These are phyloP conservation scores for Xylariaceae sp. DNA, from an alignment of 2,329 filamentous ascomycete species.

Conservation along the genomic window DNA sequence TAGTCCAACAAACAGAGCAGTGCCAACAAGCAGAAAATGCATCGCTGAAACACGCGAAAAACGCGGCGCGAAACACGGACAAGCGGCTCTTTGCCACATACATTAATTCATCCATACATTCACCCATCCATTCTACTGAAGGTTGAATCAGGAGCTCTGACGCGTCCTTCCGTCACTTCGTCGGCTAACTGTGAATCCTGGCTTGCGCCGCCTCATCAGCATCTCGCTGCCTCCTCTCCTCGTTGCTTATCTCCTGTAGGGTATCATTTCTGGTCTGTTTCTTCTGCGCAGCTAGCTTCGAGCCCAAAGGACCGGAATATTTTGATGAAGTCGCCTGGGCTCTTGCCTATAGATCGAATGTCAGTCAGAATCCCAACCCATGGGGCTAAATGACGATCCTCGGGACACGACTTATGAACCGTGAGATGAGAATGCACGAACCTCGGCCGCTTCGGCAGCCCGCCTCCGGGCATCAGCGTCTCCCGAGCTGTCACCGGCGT, in stretches of 20 bases:
- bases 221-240: constrained; percentile 63
- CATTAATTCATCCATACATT: no score
- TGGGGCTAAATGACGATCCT: no score
- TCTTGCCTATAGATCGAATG: constrained; percentile 52
- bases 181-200: constrained; percentile 52
- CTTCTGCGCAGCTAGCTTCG: constrained; percentile 71
- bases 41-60: no score
- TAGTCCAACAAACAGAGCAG: no score
- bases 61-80: no score
- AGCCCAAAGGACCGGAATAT: constrained; percentile 64
- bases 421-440: constrained; percentile 38
- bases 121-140: not conserved
- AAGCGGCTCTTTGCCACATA: not conserved
- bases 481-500: constrained; percentile 17
- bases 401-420: no score
- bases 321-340: constrained; percentile 52
- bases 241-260: constrained; percentile 62
- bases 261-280: constrained; percentile 66
- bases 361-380: no score
- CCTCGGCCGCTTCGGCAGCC: constrained; percentile 82
- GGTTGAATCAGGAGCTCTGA: not conserved
- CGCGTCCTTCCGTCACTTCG: no score
- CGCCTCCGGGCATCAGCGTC: constrained; percentile 61
- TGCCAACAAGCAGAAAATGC: no score
- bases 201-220: constrained; percentile 60